These are phyloP conservation scores for Epichloe sylvatica DNA, from an alignment of 2,329 filamentous ascomycete species.

Conservation along the genomic window DNA sequence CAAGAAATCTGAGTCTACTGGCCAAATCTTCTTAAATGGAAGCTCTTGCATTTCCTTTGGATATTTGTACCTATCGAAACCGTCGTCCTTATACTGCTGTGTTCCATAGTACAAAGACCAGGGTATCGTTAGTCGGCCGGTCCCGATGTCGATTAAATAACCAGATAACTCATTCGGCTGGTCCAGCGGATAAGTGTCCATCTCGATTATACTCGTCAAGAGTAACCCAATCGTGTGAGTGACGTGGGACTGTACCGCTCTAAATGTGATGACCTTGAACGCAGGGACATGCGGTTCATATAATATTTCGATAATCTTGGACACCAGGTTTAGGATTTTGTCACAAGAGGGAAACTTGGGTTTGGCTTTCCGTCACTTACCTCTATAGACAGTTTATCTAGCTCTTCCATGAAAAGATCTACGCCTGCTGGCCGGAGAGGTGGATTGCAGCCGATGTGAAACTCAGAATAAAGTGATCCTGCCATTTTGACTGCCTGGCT, in stretches of 20 bases:
- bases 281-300: constrained; percentile 23
- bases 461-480: constrained; percentile 11
- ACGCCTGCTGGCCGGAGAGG: constrained; percentile 20
- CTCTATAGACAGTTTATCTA: constrained; percentile 1
- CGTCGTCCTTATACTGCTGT: not conserved
- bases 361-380: not conserved
- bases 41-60: not conserved
- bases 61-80: not conserved
- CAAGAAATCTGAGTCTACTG: not conserved
- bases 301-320: constrained; percentile 17
- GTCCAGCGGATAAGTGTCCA: not conserved
- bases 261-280: constrained; percentile 19
- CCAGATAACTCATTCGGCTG: not conserved
- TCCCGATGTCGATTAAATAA: not conserved
- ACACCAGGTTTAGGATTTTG: not conserved
- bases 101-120: not conserved
- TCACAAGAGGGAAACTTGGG: not conserved
- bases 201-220: constrained; percentile 9
- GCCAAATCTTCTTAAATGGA: constrained; percentile 1
- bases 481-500: not conserved
- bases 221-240: constrained; percentile 9
- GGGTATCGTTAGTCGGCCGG: not conserved
- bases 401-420: constrained; percentile 10
- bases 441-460: constrained; percentile 22
- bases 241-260: constrained; percentile 6